Evolutionary conservation across 2,329 filamentous ascomycete genomes (phyloP).

Genomic region (Monosporascus sp.): DNA sequence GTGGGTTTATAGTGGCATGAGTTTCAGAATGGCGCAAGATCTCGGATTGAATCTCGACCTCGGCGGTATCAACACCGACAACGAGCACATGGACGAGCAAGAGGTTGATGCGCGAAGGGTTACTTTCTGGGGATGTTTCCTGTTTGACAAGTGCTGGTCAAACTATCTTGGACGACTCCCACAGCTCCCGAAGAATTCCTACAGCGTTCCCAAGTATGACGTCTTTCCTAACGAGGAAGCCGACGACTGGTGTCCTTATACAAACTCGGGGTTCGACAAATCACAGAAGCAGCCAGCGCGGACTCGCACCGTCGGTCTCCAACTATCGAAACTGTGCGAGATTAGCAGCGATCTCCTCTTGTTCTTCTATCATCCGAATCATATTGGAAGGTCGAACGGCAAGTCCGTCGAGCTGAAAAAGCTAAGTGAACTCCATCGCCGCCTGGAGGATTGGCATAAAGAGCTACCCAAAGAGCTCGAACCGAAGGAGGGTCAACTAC

Average conservation of each 20-base stretch:
- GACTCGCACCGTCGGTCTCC: slow-evolving; percentile 74
- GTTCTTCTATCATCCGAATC: slow-evolving; percentile 83
- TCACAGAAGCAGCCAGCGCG: slow-evolving; percentile 72
- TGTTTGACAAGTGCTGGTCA: slow-evolving; percentile 99
- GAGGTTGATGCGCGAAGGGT: slow-evolving; percentile 86
- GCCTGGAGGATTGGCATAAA: slow-evolving; percentile 84
- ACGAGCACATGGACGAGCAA: slow-evolving; percentile 61
- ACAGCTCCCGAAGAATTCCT: slow-evolving; percentile 72
- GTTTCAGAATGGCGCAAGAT: slow-evolving; percentile 94
- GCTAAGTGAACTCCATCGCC: slow-evolving; percentile 82
- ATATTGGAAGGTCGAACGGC: slow-evolving; percentile 57
- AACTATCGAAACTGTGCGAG: slow-evolving; percentile 79
- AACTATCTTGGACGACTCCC: slow-evolving; percentile 92
- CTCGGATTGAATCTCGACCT: slow-evolving; percentile 86
- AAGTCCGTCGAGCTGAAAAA: slow-evolving; percentile 87
- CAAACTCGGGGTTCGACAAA: slow-evolving; percentile 72
- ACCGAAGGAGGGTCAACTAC: slow-evolving; percentile 80
- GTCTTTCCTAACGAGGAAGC: slow-evolving; percentile 87
- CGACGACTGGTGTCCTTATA: slow-evolving; percentile 81
- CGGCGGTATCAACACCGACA: slow-evolving; percentile 54
- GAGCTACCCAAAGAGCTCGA: slow-evolving; percentile 82
- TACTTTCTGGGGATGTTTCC: slow-evolving; percentile 95
- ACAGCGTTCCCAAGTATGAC: slow-evolving; percentile 82
- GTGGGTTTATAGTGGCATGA: slow-evolving; percentile 98
- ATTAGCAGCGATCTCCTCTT: slow-evolving; percentile 87